Evolutionary conservation across 2,329 filamentous ascomycete genomes (phyloP), one percentile per base, ranked within the genome.

Genomic region (Phyllosticta capitalensis): DNA sequence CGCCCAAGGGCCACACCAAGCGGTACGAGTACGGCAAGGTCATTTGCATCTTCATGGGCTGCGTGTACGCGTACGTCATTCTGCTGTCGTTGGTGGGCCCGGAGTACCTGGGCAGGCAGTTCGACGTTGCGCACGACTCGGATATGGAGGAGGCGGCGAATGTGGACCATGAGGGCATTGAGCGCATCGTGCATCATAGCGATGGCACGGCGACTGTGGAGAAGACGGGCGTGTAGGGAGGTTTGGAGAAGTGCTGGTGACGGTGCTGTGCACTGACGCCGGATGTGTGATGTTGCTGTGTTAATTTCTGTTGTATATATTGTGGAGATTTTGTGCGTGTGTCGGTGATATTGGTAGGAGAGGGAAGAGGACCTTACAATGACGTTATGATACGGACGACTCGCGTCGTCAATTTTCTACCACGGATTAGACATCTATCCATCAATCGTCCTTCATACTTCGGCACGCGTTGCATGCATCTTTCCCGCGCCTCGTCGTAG

Each of bases 31-130:
- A 95, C 65, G 90, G 89, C 48, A 86, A 86, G 65, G 90, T 95
- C 9, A 92, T 95, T 64, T 90, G 86, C 68, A 94, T 95, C 68
- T 95, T 96, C 74, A 91, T 96, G 88, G 91, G 81, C 0, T 90
- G 87, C 65, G 90, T 95, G 1, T 95, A 78, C 65, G 81, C 75
- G 1, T 86, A 85, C 68, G 75, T 80, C 5, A 83, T 86, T 61
- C 9, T 85, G 2, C 68, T 90, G 58, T 86, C 85, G 0, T 71
- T 89, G 9, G 51, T 89, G 2, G 87, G 87, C 5, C 79, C 79
- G 0, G 79, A 81, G 68, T 69, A 76, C 71, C 70, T 76, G 62
- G 68, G 68, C 0, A 62, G 65, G 53, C 61, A 65, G 22, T 69
- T 74, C 48, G 67, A 71, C 58, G 71, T 67, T 3, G 66, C 63